Evolutionary conservation across 2,329 filamentous ascomycete genomes (phyloP).

Genomic region (Chaetoscypha palmicola): DNA sequence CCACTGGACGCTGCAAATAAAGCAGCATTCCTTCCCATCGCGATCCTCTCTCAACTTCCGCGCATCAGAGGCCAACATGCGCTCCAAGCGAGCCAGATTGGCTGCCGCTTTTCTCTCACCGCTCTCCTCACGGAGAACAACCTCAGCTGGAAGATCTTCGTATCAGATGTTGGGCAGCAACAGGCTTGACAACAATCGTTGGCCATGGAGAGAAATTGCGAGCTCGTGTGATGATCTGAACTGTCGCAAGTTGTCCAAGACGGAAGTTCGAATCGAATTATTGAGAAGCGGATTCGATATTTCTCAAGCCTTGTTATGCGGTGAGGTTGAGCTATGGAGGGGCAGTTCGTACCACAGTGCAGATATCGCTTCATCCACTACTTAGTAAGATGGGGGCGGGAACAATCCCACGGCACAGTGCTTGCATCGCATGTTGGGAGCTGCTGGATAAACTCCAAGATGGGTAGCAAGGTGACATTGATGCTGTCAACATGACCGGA

Average conservation of each 20-base stretch:
- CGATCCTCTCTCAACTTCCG: too few relatives aligned
- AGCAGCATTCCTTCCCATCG: too few relatives aligned
- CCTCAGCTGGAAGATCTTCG: conserved; percentile 1
- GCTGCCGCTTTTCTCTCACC: too few relatives aligned
- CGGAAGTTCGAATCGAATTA: conserved; percentile 8
- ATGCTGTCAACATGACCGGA: not conserved
- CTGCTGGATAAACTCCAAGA: conserved; percentile 5
- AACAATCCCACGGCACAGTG: conserved; percentile 15
- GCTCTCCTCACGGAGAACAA: too few relatives aligned
- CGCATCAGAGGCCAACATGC: too few relatives aligned
- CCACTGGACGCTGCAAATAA: too few relatives aligned
- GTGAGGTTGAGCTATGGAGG: conserved; percentile 5
- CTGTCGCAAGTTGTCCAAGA: not conserved
- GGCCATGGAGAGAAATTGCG: conserved; percentile 1
- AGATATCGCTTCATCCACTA: conserved; percentile 11
- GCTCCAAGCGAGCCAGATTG: too few relatives aligned
- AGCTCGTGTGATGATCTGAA: not conserved
- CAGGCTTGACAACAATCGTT: conserved; percentile 2
- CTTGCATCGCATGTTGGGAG: conserved; percentile 15
- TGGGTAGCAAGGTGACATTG: not conserved
- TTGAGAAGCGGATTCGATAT: not conserved
- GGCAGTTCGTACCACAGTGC: conserved; percentile 5
- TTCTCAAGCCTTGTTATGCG: conserved; percentile 6
- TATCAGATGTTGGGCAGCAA: conserved; percentile 1
- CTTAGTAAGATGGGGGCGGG: conserved; percentile 15